These are phyloP conservation scores for Penicillium macrosclerotiorum DNA, from an alignment of 495 filamentous ascomycete genomes.

Conservation along the genomic window DNA sequence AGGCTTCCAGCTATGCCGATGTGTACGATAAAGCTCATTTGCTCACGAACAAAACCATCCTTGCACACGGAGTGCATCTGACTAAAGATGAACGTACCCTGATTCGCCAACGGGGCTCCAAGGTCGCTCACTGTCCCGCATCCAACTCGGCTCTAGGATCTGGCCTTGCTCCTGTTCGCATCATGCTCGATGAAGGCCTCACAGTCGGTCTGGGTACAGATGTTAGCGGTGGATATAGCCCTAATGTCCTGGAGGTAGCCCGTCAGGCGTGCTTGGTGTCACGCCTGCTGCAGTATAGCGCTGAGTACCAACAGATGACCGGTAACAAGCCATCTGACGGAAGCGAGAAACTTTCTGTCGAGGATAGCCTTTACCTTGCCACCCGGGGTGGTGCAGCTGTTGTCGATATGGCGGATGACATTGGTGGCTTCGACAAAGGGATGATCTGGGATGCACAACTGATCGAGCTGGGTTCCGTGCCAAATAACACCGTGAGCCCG, in stretches of 20 bases:
- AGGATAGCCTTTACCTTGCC: slow-evolving; percentile 84
- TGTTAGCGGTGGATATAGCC: slow-evolving; percentile 79
- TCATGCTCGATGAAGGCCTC: slow-evolving; percentile 70
- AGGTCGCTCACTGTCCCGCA: slow-evolving; percentile 82
- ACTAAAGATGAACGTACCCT: slow-evolving; percentile 67
- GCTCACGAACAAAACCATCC: too few relatives aligned
- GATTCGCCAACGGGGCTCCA: slow-evolving; percentile 57
- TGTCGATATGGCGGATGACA: slow-evolving; percentile 62
- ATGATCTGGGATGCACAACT: slow-evolving; percentile 89
- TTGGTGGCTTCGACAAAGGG: slow-evolving; percentile 80
- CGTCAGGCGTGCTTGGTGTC: slow-evolving; percentile 75
- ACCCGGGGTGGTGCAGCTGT: slow-evolving; percentile 78
- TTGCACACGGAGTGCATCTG: too few relatives aligned
- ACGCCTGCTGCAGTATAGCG: slow-evolving; percentile 38
- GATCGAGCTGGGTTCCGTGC: slow-evolving; percentile 54
- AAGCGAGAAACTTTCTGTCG: slow-evolving; percentile 63
- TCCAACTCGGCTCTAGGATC: slow-evolving; percentile 77
- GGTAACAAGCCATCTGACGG: slow-evolving; percentile 19
- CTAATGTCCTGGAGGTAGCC: slow-evolving; percentile 74
- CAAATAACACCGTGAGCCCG: slow-evolving; percentile 2
- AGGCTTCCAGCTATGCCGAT: too few relatives aligned
- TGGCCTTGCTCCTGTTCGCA: slow-evolving; percentile 69
- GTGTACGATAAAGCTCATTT: too few relatives aligned
- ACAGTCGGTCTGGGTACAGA: slow-evolving; percentile 86
- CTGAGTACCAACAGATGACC: not conserved